These are phyloP conservation scores for Schizochytrium sp. DNA, from an alignment of 108 stramenopile genomes.

Conservation along the genomic window DNA sequence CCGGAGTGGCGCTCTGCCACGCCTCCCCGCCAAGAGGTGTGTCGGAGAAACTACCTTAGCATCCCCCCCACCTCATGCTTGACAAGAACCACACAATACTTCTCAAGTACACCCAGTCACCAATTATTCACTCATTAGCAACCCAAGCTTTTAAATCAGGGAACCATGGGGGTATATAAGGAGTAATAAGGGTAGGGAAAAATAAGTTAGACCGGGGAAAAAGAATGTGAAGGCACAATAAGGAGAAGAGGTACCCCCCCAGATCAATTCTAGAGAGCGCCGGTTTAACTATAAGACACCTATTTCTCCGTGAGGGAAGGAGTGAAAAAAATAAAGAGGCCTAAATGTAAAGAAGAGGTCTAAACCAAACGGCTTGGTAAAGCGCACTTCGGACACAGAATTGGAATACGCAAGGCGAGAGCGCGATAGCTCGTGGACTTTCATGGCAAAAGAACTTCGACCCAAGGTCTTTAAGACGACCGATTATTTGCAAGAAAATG, in stretches of 20 bases:
- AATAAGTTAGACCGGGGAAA: background rate
- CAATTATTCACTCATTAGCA: no score
- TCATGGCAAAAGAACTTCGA: no score
- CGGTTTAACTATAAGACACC: background rate
- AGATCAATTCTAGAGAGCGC: background rate
- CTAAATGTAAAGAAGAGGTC: background rate
- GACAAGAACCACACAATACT: no score
- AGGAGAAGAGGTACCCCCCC: background rate
- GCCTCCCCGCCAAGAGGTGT: no score
- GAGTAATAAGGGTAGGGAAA: background rate
- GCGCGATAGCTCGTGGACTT: no score
- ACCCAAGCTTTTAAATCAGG: background rate
- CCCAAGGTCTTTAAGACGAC: no score
- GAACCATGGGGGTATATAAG: background rate
- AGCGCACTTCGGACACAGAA: background rate
- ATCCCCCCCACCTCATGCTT: no score
- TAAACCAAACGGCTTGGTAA: background rate
- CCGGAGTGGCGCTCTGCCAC: no score
- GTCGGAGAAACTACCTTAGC: no score
- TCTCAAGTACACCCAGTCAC: no score
- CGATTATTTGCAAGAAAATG: background rate
- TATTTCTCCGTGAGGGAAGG: background rate
- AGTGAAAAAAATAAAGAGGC: slow-evolving; percentile 12
- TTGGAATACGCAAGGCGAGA: background rate
- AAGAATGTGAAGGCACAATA: background rate